Base-by-base conservation (phyloP, 768 basidiomycete species). In the Mycena vitilis region DNA sequence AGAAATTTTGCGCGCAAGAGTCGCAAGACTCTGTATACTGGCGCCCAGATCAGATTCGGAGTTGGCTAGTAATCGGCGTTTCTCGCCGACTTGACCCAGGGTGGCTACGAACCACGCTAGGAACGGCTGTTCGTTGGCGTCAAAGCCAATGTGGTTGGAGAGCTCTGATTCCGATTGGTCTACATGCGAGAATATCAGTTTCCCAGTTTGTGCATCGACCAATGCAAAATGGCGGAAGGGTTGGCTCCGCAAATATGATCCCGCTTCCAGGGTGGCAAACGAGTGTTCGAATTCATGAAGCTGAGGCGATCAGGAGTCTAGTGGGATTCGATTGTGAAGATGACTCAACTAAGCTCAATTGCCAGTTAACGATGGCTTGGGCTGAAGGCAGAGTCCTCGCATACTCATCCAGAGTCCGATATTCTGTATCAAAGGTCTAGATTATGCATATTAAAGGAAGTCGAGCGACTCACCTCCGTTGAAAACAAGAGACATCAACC, bases 351-450 rank as follows among this genome's bases (percentile, higher is more conserved):
- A 54, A 9, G 25, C 4, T 37, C 30, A 30, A 20, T 47, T 63
- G 52, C 62, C 62, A 63, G 12, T 54, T 25, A 3, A 63, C 52
- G 16, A 53, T 34, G 30, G 23, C 51, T 3, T 37, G 25, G 8
- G 62, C n/a, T 2, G 22, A 45, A 11, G 18, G 13, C 5, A 63
- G 51, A 1, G 4, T 36, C 4, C 4, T 36, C 8, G n/a, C 62
- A 23, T 63, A 47, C 20, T 54, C 52, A 37, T 63, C 62, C 7
- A 55, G 62, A 10, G 62, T 54, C 12, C 7, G 16, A 52, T 54
- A 55, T 37, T 63, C 62, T 63, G 20, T 1, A 9, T 7, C 20
- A 22, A 42, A 23, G 5, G 23, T 36, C 7, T 7, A 20, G 8
- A 36, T 8, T 16, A 5, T 34, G 0, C n/a, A 30, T 34, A 36